Conservation (phyloP, 2,329 filamentous ascomycete genomes). For the Leptographium radiaticola region DNA sequence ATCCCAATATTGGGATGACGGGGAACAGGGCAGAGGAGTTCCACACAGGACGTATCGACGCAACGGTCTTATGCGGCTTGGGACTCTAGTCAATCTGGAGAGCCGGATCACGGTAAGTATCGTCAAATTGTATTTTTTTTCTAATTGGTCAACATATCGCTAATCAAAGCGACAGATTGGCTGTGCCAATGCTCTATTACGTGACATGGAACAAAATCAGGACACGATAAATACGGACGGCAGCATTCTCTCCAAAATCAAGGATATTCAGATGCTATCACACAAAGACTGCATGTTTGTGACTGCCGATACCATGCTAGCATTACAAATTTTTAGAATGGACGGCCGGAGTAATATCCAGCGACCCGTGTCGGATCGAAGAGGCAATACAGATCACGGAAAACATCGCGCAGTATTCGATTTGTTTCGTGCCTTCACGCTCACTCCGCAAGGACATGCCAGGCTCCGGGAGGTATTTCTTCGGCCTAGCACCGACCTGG, state of each 20-base stretch:
- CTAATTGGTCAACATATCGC: background rate
- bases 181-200: conserved; percentile 78
- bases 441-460: conserved; percentile 65
- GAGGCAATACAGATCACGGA: conserved; percentile 42
- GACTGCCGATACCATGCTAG: conserved; percentile 65
- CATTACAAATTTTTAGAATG: conserved; percentile 72
- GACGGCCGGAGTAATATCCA: conserved; percentile 73
- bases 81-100: conserved; percentile 60
- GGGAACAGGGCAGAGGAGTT: conserved; percentile 24
- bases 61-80: conserved; percentile 53
- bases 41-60: conserved; percentile 38
- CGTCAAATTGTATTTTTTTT: background rate
- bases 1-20: conserved; percentile 10
- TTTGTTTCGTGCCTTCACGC: conserved; percentile 61
- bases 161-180: conserved; percentile 39
- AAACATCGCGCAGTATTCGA: conserved; percentile 77
- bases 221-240: conserved; percentile 41
- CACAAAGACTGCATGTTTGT: conserved; percentile 59
- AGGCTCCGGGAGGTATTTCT: conserved; percentile 71
- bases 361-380: conserved; percentile 44
- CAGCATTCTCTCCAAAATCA: conserved; percentile 45
- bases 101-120: conserved; percentile 51
- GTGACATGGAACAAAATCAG: conserved; percentile 51
- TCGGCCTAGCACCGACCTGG: conserved; percentile 57
- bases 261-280: conserved; percentile 60